These are phyloP conservation scores for Ilex aquifolium DNA, from an alignment of 257 asterid genomes.

Conservation along the genomic window DNA sequence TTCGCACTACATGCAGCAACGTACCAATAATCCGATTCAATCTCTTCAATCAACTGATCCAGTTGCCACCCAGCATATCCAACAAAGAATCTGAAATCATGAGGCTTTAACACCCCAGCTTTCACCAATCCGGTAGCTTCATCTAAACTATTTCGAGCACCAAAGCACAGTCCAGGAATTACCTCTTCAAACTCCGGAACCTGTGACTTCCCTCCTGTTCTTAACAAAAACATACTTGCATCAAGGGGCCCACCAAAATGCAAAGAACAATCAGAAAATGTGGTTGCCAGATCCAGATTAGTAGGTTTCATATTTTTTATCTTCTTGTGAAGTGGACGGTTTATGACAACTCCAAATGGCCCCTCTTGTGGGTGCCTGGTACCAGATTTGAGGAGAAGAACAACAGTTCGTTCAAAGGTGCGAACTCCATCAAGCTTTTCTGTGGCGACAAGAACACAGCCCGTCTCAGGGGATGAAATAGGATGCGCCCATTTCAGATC, in stretches of 20 bases:
- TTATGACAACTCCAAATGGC: slow-evolving; percentile 81
- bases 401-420: slow-evolving; percentile 76
- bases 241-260: slow-evolving; percentile 97
- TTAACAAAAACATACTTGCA: slow-evolving; percentile 74
- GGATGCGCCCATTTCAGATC: slow-evolving; percentile 99
- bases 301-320: slow-evolving; percentile 81
- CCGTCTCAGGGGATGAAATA: slow-evolving; percentile 85
- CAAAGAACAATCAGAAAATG: slow-evolving; percentile 74
- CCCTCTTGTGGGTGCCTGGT: slow-evolving; percentile 82
- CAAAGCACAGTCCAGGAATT: slow-evolving; percentile 70
- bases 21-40: slow-evolving; percentile 74
- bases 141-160: slow-evolving; percentile 74
- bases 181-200: slow-evolving; percentile 66
- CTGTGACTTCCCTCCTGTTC: slow-evolving; percentile 40
- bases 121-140: slow-evolving; percentile 65
- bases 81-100: slow-evolving; percentile 76
- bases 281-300: slow-evolving; percentile 64
- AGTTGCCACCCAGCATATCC: slow-evolving; percentile 97
- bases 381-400: slow-evolving; percentile 88
- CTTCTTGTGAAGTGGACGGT: slow-evolving; percentile 73
- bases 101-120: slow-evolving; percentile 60
- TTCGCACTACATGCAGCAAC: slow-evolving; percentile 86
- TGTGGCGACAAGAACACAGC: slow-evolving; percentile 88
- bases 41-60: slow-evolving; percentile 79
- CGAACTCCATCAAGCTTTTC: slow-evolving; percentile 91